Percentiles rank a stretch among this genome's conserved stretches.
phyloP scores from a whole-genome alignment of 179 eudicot genomes.

The Spinacia oleracea region DNA sequence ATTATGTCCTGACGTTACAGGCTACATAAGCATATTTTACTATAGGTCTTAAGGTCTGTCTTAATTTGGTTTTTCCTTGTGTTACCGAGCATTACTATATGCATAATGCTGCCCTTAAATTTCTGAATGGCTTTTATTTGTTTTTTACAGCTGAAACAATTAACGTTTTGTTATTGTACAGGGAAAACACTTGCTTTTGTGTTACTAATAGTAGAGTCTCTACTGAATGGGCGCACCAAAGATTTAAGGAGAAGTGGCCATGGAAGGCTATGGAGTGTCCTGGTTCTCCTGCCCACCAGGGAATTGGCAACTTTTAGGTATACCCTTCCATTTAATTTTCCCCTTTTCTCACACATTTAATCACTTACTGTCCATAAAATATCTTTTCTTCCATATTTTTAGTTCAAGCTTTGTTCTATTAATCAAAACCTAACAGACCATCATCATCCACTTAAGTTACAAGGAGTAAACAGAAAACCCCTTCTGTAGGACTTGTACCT shows the following conservation, averaged over 20 bases:
- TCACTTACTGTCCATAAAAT: not conserved
- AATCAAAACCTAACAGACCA: too few relatives aligned
- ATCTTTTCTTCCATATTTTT: too few relatives aligned
- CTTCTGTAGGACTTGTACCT: too few relatives aligned
- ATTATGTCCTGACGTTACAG: too few relatives aligned
- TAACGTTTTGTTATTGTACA: conserved; percentile 25
- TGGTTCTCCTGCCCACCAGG: conserved; percentile 89
- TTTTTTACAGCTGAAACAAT: not conserved
- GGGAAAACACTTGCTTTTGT: conserved; percentile 99
- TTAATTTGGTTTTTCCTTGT: too few relatives aligned
- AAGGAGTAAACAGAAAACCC: too few relatives aligned
- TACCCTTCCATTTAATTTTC: not conserved
- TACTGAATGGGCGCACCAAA: conserved; percentile 70
- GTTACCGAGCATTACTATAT: too few relatives aligned
- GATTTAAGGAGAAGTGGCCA: conserved; percentile 58
- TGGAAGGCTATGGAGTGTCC: conserved; percentile 72
- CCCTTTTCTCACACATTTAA: not conserved
- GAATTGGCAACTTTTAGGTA: conserved; percentile 92
- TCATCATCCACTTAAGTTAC: too few relatives aligned
- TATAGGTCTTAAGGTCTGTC: too few relatives aligned
- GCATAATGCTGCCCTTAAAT: not conserved
- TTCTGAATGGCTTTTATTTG: not conserved
- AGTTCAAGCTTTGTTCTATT: too few relatives aligned
- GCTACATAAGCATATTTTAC: too few relatives aligned
- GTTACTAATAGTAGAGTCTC: conserved; percentile 83